phyloP scores from a whole-genome alignment of 2,329 filamentous ascomycete genomes.

The Phialophora tarda region DNA sequence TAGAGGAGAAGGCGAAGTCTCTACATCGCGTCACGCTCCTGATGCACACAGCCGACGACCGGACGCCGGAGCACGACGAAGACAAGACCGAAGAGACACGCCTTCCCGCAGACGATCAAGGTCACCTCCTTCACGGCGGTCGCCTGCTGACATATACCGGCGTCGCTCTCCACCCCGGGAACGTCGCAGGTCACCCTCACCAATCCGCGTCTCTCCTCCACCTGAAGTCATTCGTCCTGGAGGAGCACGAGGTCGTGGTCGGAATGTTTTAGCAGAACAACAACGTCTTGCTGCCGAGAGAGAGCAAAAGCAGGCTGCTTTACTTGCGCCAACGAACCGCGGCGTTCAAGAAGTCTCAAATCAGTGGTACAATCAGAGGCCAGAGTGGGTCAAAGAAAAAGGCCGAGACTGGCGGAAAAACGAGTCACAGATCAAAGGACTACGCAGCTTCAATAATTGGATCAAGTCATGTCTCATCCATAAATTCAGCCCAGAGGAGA shows the following conservation, averaged over 20 bases:
- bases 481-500: conserved; percentile 85
- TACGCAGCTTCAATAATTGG: conserved; percentile 98
- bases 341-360: conserved; percentile 84
- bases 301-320: conserved; percentile 43
- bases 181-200: conserved; percentile 51
- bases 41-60: conserved; percentile 36
- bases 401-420: conserved; percentile 94
- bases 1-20: conserved; percentile 38
- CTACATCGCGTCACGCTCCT: conserved; percentile 27
- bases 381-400: conserved; percentile 86
- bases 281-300: conserved; percentile 46
- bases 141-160: conserved; percentile 34
- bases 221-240: conserved; percentile 54
- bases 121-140: conserved; percentile 37
- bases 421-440: conserved; percentile 91
- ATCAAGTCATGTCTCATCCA: conserved; percentile 97
- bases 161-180: conserved; percentile 42
- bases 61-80: conserved; percentile 42
- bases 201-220: conserved; percentile 49
- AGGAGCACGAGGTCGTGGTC: conserved; percentile 53
- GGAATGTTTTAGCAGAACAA: conserved; percentile 52
- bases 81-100: conserved; percentile 46
- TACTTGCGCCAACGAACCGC: conserved; percentile 47
- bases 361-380: conserved; percentile 95
- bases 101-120: conserved; percentile 27